Evolutionary conservation across 106 monocot species (phyloP).

Genomic region (Xerophyta viscosa): DNA sequence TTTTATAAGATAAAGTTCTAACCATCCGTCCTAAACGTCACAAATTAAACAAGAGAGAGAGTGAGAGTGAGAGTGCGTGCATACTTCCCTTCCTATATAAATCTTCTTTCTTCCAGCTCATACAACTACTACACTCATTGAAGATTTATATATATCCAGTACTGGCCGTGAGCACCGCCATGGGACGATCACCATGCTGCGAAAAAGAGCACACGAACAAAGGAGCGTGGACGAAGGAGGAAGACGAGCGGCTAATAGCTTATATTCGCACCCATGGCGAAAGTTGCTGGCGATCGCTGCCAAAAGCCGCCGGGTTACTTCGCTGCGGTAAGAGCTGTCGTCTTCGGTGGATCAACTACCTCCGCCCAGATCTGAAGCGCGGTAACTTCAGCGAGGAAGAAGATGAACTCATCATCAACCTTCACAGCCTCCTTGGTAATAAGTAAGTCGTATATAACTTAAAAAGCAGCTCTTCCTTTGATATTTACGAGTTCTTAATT

Average conservation of each 20-base stretch:
- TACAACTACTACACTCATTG: too few relatives aligned
- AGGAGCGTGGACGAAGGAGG: constrained; percentile 24
- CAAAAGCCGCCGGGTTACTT: constrained; percentile 22
- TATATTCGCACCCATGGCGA: constrained; percentile 16
- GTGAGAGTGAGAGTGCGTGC: too few relatives aligned
- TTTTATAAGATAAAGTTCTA: too few relatives aligned
- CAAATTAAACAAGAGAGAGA: too few relatives aligned
- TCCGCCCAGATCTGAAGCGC: constrained; percentile 38
- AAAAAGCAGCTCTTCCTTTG: too few relatives aligned
- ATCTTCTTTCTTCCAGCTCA: too few relatives aligned
- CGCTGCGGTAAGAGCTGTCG: constrained; percentile 48
- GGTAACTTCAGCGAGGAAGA: constrained; percentile 45
- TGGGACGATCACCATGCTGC: constrained; percentile 26
- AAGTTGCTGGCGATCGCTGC: constrained; percentile 21
- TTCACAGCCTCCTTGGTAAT: constrained; percentile 37
- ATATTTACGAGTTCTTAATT: too few relatives aligned
- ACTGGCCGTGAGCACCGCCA: too few relatives aligned
- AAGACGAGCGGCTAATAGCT: constrained; percentile 17
- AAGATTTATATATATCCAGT: too few relatives aligned
- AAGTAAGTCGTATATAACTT: too few relatives aligned
- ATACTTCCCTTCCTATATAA: too few relatives aligned
- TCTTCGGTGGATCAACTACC: constrained; percentile 42
- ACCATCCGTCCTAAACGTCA: too few relatives aligned
- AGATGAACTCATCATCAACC: constrained; percentile 44
- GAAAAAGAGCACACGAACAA: constrained; percentile 24